Percentiles rank a stretch among this genome's conserved stretches.
These are phyloP conservation scores for Eucalyptus rudis DNA, from an alignment of 345 rosid species.

Conservation along the genomic window DNA sequence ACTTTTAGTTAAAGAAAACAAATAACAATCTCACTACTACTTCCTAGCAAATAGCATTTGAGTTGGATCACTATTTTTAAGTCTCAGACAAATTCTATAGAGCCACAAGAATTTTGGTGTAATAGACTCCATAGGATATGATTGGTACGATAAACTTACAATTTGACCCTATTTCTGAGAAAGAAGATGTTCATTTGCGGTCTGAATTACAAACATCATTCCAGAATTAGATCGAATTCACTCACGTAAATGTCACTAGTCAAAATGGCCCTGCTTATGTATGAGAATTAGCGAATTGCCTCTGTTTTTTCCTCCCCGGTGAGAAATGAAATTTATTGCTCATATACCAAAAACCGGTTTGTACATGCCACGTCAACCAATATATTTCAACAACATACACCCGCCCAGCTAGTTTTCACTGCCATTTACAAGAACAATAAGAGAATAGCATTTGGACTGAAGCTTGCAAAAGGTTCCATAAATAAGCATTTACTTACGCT, in stretches of 20 bases:
- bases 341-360: neutral
- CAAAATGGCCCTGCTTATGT: neutral
- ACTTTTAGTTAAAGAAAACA: neutral
- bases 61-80: neutral
- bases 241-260: neutral
- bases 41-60: neutral
- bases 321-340: neutral
- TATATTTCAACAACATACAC: too few relatives aligned
- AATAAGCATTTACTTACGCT: too few relatives aligned
- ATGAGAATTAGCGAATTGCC: neutral
- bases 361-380: too few relatives aligned
- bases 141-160: too few relatives aligned
- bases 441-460: too few relatives aligned
- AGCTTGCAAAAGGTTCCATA: too few relatives aligned
- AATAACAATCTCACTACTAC: neutral
- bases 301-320: neutral
- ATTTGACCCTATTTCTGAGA: neutral
- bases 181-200: neutral
- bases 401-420: too few relatives aligned
- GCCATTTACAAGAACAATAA: too few relatives aligned
- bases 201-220: neutral
- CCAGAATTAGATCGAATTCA: neutral
- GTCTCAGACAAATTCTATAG: rapidly evolving
- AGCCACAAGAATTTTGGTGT: too few relatives aligned
- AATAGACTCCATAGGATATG: too few relatives aligned